These are phyloP conservation scores for Artomyces pyxidatus DNA, from an alignment of 768 basidiomycete species.

Conservation along the genomic window DNA sequence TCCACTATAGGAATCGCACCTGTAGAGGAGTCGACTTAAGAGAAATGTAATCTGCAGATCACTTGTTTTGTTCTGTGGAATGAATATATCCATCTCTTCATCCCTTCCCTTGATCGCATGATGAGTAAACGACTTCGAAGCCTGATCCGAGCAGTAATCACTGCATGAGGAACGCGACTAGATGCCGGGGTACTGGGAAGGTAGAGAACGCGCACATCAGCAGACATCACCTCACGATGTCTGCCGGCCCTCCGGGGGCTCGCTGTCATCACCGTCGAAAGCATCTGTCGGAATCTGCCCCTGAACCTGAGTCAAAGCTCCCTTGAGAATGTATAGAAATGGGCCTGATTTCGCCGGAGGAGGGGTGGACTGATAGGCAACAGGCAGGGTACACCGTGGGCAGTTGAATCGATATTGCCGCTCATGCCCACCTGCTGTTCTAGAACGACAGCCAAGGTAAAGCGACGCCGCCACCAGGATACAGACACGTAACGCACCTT, in stretches of 20 bases:
- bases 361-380: conserved; percentile 72
- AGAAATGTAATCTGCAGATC: not conserved
- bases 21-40: too few species aligned
- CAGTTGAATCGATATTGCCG: conserved; percentile 67
- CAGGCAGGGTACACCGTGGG: conserved; percentile 56
- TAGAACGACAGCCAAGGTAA: conserved; percentile 9
- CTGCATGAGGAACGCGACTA: too few species aligned
- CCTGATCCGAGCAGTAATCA: too few species aligned
- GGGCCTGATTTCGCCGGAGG: conserved; percentile 72
- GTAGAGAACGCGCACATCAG: too few species aligned
- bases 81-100: not conserved
- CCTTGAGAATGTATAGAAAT: conserved; percentile 73
- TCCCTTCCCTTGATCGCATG: too few species aligned
- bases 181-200: too few species aligned
- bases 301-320: conserved; percentile 82
- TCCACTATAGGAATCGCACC: too few species aligned
- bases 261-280: conserved; percentile 46
- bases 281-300: conserved; percentile 82
- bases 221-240: too few species aligned
- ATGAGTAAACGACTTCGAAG: too few species aligned
- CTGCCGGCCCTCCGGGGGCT: not conserved
- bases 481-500: conserved; percentile 42
- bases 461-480: conserved; percentile 19
- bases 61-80: not conserved
- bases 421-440: conserved; percentile 61